A percentile compares a stretch with the other conserved stretches of the same genome.
phyloP scores from a whole-genome alignment of 305 asterid species.

The Solanum chacoense region DNA sequence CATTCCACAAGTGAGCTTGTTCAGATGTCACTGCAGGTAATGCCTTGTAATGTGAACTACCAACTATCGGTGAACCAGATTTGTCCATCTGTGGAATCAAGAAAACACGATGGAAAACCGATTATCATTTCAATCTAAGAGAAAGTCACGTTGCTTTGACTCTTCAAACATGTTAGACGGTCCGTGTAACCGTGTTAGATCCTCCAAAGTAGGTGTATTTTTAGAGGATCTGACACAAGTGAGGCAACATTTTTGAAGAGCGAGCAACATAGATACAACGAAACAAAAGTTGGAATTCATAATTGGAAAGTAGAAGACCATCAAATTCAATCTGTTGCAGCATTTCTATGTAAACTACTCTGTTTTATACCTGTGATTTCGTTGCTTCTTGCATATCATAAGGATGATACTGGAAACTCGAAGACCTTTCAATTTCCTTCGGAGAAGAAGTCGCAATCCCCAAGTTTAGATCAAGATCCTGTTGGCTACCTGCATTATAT shows the following conservation, averaged over 20 bases:
- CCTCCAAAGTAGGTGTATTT: neutral
- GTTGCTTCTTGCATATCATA: constrained; percentile 26
- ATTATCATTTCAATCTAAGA: neutral
- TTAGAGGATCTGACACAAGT: neutral
- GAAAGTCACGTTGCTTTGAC: neutral
- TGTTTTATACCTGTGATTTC: constrained; percentile 24
- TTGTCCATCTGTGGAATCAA: constrained; percentile 23
- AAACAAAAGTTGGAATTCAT: neutral
- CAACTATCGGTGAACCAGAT: constrained; percentile 6
- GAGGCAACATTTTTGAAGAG: neutral
- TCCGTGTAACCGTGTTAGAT: neutral
- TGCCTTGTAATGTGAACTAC: constrained; percentile 23
- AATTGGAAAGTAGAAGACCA: neutral
- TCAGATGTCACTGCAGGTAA: constrained; percentile 24
- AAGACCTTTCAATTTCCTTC: constrained; percentile 27
- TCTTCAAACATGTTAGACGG: neutral
- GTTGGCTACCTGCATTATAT: constrained; percentile 26
- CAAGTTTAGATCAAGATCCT: constrained; percentile 62
- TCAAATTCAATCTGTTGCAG: neutral
- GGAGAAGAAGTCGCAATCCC: constrained; percentile 46
- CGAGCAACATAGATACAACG: neutral
- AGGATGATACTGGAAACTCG: constrained; percentile 30
- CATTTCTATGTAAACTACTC: neutral
- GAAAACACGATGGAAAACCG: neutral
- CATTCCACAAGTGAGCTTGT: constrained; percentile 27